Evolutionary conservation across 2,329 filamentous ascomycete species (phyloP), one percentile per base, ranked within the genome.

Genomic region (Daldinia sp.): DNA sequence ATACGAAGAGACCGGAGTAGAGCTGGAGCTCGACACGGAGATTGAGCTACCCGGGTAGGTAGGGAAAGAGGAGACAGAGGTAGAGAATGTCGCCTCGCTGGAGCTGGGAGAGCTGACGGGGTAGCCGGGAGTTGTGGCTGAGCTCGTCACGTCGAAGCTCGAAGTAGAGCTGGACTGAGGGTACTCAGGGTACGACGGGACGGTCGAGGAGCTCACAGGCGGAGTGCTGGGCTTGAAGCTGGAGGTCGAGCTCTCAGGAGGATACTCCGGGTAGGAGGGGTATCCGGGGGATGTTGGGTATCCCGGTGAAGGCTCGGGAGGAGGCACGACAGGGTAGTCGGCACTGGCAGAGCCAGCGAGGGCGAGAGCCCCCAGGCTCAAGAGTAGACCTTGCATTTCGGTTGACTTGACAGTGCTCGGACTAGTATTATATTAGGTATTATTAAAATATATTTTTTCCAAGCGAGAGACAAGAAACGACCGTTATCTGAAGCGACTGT

Each of bases 361-460:
- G 53, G 73, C 71, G 28, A 76, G 58, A 59, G 69, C 72, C 35
- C 70, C 60, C 44, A 72, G 60, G 58, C 71, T 65, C 28, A 73
- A 26, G 30, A 68, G 55, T 10, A 69, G 13, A 30, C 70, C 65
- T 57, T 65, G 68, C 74, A 76, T 76, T 10, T 69, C 68, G 35
- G 53, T 48, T 54, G 60, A 61, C 61, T 59, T 54, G 39, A 44
- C 58, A 18, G 33, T 55, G 41, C 46, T 54, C 60, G 37, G 26
- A 42, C 26, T 60, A 51, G 46, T 51, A 71, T 67, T 59, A 62
- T 69, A 67, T 66, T 65, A 66, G 53, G 62, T 62, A 69, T 60
- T 63, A 37, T 56, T 41, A 51, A 33, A 30, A 51, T 59, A 54
- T 35, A 35, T 23, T 23, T 23, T 23, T 63, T 53, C 56, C 56